Conservation (phyloP, 805 yeast species). For the Starmera caribaea region DNA sequence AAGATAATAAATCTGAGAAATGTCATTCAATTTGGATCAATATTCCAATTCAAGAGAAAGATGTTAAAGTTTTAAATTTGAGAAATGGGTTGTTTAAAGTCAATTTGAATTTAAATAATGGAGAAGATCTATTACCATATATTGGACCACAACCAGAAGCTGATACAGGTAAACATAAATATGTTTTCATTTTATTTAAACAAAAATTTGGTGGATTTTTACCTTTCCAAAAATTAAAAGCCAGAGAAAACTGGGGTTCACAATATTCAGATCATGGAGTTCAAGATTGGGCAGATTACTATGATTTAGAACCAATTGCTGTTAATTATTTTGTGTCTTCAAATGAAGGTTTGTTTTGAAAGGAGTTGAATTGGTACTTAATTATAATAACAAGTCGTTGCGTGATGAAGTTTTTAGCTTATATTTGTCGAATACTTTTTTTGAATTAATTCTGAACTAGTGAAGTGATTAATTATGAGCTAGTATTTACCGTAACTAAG, state of each 20-base stretch:
- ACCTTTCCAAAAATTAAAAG: constrained; percentile 9
- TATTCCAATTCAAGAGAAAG: constrained; percentile 3
- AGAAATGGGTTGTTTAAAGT: constrained; percentile 2
- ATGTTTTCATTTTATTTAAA: constrained; percentile 12
- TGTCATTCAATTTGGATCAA: constrained; percentile 15
- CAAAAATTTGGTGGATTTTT: constrained; percentile 8
- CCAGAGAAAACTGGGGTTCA: constrained; percentile 16
- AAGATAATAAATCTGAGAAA: constrained; percentile 1
- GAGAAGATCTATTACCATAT: constrained; percentile 8
- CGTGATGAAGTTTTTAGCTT: no score
- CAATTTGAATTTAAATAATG: constrained; percentile 4
- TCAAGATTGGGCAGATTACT: constrained; percentile 14
- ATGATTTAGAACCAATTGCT: constrained; percentile 11
- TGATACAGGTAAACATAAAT: constrained; percentile 8
- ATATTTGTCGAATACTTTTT: no score
- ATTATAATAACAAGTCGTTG: no score
- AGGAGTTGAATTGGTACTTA: no score
- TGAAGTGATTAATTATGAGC: no score
- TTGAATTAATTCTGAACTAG: no score
- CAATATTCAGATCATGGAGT: constrained; percentile 10
- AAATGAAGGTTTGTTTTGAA: constrained; percentile 8
- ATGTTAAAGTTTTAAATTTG: neutral
- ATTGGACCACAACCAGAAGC: constrained; percentile 9
- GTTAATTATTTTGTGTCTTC: constrained; percentile 12
- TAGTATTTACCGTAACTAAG: no score